Base-by-base conservation (phyloP, 202 grass and related monocot species). In the Carex sylvatica region DNA sequence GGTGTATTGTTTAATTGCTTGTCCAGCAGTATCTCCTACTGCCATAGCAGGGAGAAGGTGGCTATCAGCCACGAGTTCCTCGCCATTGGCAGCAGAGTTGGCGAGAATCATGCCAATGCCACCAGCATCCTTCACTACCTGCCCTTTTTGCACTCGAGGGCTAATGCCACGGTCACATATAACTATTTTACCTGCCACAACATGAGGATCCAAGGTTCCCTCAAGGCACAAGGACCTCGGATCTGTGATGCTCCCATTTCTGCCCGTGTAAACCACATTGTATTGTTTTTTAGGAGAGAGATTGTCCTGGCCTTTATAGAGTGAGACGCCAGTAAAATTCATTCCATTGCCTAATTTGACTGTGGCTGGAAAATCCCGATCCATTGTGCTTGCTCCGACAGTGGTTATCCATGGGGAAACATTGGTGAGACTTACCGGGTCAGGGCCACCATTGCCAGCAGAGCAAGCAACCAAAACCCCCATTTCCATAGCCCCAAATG, bases 381-480 rank as follows among this genome's bases (percentile, higher is more conserved):
- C 92, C 96, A 95, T 95, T 40, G 96, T 95, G 88, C 91, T 95
- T 18, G 96, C 92, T 33, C 91, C 96, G 5, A 95, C 92, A 46
- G 96, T 99, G 40, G 93, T 88, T 55, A 99, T 95, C 96, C 96
- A 99, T 44, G 96, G 96, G 3, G 96, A 95, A 6, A 92, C 77
- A 80, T 95, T 93, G 51, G 96, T 95, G 56, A 99, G 91, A 85
- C 91, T 99, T 49, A 95, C 78, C 10, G 91, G 93, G 38, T 95
- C 96, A 6, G 96, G 96, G 1, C 93, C 96, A 49, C 89, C 91
- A 79, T 99, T 99, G 22, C 96, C 96, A 16, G 93, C 96, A 4
- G 96, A 99, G 84, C 93, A 95, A 60, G 96, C 91, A 71, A 99
- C 85, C 85, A 99, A 99, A 52, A 99, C 93, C 35, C 96, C 96